Conservation (phyloP, 2,329 filamentous ascomycete species). For the Ophiocordyceps robertsii region DNA sequence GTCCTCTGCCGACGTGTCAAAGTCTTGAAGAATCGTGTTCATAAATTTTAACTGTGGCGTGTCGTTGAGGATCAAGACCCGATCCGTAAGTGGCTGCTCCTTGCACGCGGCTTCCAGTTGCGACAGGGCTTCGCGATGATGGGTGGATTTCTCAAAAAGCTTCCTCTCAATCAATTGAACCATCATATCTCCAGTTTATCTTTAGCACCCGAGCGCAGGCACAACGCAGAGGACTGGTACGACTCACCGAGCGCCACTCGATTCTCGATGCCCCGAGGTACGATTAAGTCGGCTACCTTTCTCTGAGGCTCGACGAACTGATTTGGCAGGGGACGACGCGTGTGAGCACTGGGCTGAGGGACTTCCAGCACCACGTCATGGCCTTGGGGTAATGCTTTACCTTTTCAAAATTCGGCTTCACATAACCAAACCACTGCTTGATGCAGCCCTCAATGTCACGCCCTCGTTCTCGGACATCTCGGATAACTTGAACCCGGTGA, state of each 20-base stretch:
- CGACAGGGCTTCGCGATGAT: slow-evolving; percentile 67
- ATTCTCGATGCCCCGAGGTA: slow-evolving; percentile 90
- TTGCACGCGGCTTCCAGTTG: slow-evolving; percentile 61
- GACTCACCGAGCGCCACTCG: slow-evolving; percentile 68
- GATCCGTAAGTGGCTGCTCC: slow-evolving; percentile 58
- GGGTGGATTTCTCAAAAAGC: slow-evolving; percentile 69
- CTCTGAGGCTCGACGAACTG: slow-evolving; percentile 83
- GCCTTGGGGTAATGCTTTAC: slow-evolving; percentile 15
- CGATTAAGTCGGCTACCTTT: slow-evolving; percentile 85
- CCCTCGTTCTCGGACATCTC: slow-evolving; percentile 80
- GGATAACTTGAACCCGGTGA: slow-evolving; percentile 43
- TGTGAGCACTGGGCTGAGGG: not conserved
- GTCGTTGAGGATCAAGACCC: slow-evolving; percentile 60
- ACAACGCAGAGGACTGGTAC: not conserved
- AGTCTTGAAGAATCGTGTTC: slow-evolving; percentile 79
- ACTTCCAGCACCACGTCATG: no score
- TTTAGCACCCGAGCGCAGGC: not conserved
- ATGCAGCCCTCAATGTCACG: slow-evolving; percentile 90
- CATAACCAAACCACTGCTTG: slow-evolving; percentile 94
- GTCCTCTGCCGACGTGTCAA: slow-evolving; percentile 67
- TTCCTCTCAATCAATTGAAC: slow-evolving; percentile 85
- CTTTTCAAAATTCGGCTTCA: slow-evolving; percentile 93
- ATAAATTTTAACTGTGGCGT: slow-evolving; percentile 76
- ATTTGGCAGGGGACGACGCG: not conserved
- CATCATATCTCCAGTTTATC: slow-evolving; percentile 57